phyloP scores from a whole-genome alignment of 495 filamentous ascomycete species.

The Amphirosellinia nigrospora region DNA sequence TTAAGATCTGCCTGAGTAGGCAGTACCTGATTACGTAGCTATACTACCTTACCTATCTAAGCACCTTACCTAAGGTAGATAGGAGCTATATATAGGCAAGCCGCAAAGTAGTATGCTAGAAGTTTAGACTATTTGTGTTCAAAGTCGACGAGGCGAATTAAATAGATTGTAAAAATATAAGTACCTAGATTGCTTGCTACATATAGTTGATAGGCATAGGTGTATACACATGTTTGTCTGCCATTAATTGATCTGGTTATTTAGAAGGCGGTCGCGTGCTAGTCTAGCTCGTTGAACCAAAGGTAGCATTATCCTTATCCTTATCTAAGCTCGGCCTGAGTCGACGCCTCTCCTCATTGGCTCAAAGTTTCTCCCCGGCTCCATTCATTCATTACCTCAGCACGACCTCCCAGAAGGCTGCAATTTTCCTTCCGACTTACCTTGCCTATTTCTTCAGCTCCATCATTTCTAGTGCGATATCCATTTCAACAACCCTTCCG shows the following conservation, averaged over 20 bases:
- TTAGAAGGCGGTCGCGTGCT: background rate
- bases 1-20: too few species aligned
- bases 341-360: constrained; percentile 28
- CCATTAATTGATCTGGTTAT: too few species aligned
- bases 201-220: too few species aligned
- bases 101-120: too few species aligned
- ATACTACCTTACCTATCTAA: background rate
- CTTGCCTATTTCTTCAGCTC: constrained; percentile 2
- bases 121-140: background rate
- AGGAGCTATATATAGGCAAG: too few species aligned
- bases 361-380: constrained; percentile 25
- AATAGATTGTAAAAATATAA: background rate
- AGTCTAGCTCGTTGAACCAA: background rate
- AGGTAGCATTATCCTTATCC: background rate
- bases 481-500: background rate
- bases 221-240: too few species aligned
- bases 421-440: constrained; percentile 9
- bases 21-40: too few species aligned
- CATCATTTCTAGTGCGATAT: constrained; percentile 4
- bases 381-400: constrained; percentile 22
- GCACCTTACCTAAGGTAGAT: background rate
- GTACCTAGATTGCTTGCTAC: background rate
- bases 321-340: constrained; percentile 20
- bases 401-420: constrained; percentile 29
- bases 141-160: background rate